These are phyloP conservation scores for Backusella liffmaniae DNA, from an alignment of 192 early-diverging fungal species.

Conservation along the genomic window DNA sequence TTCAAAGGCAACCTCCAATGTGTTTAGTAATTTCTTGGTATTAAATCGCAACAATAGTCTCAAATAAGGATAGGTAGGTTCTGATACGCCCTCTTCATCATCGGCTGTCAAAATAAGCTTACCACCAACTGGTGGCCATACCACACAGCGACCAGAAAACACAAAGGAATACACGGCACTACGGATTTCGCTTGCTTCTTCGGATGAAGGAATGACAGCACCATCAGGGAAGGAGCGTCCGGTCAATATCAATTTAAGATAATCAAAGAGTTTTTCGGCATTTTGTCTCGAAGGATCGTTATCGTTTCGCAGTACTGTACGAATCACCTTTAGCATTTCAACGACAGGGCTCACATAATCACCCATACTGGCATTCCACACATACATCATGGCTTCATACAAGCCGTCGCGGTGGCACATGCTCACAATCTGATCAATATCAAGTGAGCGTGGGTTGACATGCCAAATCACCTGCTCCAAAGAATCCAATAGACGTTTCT, in stretches of 20 bases:
- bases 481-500: conserved; percentile 38
- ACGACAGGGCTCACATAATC: conserved; percentile 63
- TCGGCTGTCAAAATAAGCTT: conserved; percentile 55
- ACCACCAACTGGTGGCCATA: conserved; percentile 56
- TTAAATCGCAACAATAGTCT: conserved; percentile 49
- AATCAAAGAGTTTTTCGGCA: conserved; percentile 53
- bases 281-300: conserved; percentile 15
- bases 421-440: conserved; percentile 58
- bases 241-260: conserved; percentile 48
- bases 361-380: conserved; percentile 58
- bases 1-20: conserved; percentile 56
- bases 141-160: conserved; percentile 60
- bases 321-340: conserved; percentile 53
- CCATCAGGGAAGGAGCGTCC: conserved; percentile 54
- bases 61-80: conserved; percentile 63
- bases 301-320: conserved; percentile 34
- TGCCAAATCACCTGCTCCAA: conserved; percentile 59
- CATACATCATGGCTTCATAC: conserved; percentile 59
- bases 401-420: conserved; percentile 53
- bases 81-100: conserved; percentile 41
- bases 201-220: conserved; percentile 25
- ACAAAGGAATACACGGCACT: conserved; percentile 58
- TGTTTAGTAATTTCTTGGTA: conserved; percentile 50
- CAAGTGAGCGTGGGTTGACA: conserved; percentile 51
- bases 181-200: conserved; percentile 47